These are phyloP conservation scores for Scutellaria minor DNA, from an alignment of 257 asterid genomes.

Conservation along the genomic window DNA sequence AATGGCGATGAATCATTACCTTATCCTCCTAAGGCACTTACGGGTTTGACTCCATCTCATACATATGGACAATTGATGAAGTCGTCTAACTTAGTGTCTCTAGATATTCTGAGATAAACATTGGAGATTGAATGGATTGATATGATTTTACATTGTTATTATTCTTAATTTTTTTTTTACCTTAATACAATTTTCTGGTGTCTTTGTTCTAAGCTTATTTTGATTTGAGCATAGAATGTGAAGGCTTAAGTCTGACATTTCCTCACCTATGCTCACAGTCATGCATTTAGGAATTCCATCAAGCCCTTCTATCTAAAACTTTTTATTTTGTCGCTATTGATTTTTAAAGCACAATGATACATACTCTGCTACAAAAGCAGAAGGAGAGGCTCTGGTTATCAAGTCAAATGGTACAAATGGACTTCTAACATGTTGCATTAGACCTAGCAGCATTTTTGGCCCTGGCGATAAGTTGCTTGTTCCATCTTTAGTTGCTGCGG, in stretches of 20 bases:
- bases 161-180: background rate
- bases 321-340: constrained; percentile 5
- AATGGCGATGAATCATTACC: constrained; percentile 73
- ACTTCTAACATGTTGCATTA: constrained; percentile 71
- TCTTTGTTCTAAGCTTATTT: constrained; percentile 4
- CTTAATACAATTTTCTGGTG: background rate
- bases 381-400: constrained; percentile 71
- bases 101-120: too few relatives aligned
- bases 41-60: constrained; percentile 16
- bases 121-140: constrained; percentile 1
- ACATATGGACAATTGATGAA: background rate
- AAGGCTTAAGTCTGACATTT: constrained; percentile 13
- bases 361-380: constrained; percentile 83
- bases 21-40: constrained; percentile 66
- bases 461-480: constrained; percentile 85
- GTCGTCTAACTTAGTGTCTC: too few relatives aligned
- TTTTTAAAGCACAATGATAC: constrained; percentile 69
- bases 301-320: constrained; percentile 25
- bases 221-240: constrained; percentile 11
- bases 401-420: constrained; percentile 62
- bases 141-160: background rate
- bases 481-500: constrained; percentile 75
- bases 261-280: background rate
- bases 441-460: constrained; percentile 87
- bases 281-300: constrained; percentile 19